phyloP scores from a whole-genome alignment of 2,329 filamentous ascomycete genomes.

The Leptosphaerulina australis region DNA sequence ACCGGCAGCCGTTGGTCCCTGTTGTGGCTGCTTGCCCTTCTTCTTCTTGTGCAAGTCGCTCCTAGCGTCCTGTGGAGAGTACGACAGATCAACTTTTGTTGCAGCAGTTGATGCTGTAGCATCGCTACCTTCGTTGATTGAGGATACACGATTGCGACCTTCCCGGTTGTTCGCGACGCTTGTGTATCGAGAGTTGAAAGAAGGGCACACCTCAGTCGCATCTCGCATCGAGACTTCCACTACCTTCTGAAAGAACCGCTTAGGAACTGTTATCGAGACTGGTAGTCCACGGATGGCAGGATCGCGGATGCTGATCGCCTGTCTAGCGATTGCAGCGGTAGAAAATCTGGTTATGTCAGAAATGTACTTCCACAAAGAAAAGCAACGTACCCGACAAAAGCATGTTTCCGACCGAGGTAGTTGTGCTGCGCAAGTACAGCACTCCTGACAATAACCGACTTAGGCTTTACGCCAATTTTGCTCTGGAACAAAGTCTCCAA shows the following conservation, averaged over 20 bases:
- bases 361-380: not conserved
- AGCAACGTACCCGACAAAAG: constrained; percentile 29
- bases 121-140: constrained; percentile 1
- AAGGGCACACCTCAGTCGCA: not conserved
- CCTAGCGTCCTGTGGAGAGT: constrained; percentile 48
- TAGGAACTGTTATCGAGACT: constrained; percentile 29
- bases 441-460: not conserved
- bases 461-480: constrained; percentile 16
- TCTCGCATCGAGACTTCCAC: not conserved
- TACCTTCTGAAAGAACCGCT: constrained; percentile 27
- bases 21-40: constrained; percentile 13
- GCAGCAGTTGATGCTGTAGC: not conserved
- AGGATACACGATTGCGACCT: not conserved
- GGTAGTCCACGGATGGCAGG: constrained; percentile 17
- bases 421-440: constrained; percentile 6
- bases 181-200: constrained; percentile 5
- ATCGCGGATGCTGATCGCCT: constrained; percentile 19
- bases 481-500: constrained; percentile 28
- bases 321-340: constrained; percentile 19
- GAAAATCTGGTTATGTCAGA: constrained; percentile 27
- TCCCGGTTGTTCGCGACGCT: constrained; percentile 2
- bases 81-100: constrained; percentile 17
- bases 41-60: constrained; percentile 36
- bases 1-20: constrained; percentile 1
- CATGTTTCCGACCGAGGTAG: constrained; percentile 15